A percentile compares a stretch with the other conserved stretches of the same genome.
Conservation (phyloP, 768 basidiomycete genomes). For the Trametes punicea region DNA sequence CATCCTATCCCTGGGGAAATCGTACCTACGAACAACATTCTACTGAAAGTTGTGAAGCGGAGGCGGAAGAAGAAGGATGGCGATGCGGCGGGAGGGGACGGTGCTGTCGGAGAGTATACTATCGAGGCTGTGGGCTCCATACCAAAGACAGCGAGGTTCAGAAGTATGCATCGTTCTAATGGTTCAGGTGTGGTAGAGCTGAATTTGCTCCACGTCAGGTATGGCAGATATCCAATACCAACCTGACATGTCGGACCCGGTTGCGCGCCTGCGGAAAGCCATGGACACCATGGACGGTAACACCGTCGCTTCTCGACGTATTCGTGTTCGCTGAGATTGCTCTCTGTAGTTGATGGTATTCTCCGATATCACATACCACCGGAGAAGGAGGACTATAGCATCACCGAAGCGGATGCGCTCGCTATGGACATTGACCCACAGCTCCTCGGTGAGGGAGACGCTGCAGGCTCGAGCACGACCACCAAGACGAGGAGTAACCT, state of each 20-base stretch:
- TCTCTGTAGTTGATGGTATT: constrained; percentile 62
- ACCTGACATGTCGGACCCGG: constrained; percentile 67
- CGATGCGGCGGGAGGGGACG: constrained; percentile 28
- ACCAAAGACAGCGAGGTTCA: constrained; percentile 83
- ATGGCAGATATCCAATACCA: constrained; percentile 94
- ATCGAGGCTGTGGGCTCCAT: constrained; percentile 70
- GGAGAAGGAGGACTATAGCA: constrained; percentile 62
- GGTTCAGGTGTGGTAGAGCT: neutral
- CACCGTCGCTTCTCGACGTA: neutral
- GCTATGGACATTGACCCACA: constrained; percentile 52
- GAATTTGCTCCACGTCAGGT: constrained; percentile 41
- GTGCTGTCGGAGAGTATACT: constrained; percentile 63
- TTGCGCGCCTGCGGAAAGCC: constrained; percentile 63
- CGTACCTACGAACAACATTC: constrained; percentile 71
- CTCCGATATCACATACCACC: constrained; percentile 64
- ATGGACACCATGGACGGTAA: constrained; percentile 84
- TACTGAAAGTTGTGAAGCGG: constrained; percentile 79
- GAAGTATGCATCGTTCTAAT: constrained; percentile 56
- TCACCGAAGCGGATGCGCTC: constrained; percentile 28
- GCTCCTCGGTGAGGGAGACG: constrained; percentile 25
- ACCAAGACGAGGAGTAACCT: constrained; percentile 49
- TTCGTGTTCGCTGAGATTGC: neutral
- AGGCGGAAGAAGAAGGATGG: constrained; percentile 44
- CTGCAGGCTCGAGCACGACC: neutral
- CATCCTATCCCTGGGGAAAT: constrained; percentile 85